These are phyloP conservation scores for Dalbergia cultrata DNA, from an alignment of 306 rosid species.

Conservation along the genomic window DNA sequence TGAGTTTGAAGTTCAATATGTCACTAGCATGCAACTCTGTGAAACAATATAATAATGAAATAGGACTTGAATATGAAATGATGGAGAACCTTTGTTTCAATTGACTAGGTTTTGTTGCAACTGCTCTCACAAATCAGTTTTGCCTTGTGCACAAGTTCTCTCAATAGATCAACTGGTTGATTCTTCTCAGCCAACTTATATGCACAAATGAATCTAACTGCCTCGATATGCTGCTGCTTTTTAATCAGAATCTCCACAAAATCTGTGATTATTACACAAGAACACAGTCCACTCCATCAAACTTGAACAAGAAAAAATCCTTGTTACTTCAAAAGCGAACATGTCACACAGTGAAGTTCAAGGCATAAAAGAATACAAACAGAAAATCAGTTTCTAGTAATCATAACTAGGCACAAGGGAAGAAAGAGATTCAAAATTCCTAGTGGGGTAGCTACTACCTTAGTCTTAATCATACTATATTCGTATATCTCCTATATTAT, in stretches of 20 bases:
- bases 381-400: neutral
- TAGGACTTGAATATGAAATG: neutral
- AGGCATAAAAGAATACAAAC: neutral
- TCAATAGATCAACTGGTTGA: conserved; percentile 51
- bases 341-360: neutral
- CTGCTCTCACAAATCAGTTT: neutral
- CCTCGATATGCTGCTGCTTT: conserved; percentile 52
- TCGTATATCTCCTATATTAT: neutral
- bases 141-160: conserved; percentile 39
- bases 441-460: neutral
- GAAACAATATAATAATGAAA: conserved; percentile 7
- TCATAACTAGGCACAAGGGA: neutral
- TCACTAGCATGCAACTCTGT: neutral
- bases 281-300: conserved; percentile 13
- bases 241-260: conserved; percentile 48
- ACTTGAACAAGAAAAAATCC: neutral
- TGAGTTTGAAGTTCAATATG: conserved; percentile 35
- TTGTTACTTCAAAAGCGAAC: neutral
- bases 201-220: conserved; percentile 55
- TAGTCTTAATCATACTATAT: neutral
- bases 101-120: neutral
- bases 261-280: conserved; percentile 31
- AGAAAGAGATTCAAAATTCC: neutral
- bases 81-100: conserved; percentile 50
- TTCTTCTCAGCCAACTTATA: conserved; percentile 50